phyloP scores from a whole-genome alignment of 345 rosid genomes.

The Aquilaria yunnanensis region DNA sequence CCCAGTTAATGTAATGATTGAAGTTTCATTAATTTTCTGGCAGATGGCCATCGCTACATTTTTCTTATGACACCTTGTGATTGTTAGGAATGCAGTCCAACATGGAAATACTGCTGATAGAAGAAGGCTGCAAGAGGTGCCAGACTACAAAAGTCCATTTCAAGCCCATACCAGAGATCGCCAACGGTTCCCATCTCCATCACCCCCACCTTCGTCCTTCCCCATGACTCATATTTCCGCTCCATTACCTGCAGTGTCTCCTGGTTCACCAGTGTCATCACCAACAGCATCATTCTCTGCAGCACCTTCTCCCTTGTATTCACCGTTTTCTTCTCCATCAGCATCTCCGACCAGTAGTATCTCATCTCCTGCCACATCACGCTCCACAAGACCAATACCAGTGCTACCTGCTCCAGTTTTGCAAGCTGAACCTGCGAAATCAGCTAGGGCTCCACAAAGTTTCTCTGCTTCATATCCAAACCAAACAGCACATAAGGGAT shows the following conservation, averaged over 20 bases:
- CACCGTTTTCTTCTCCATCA: slow-evolving; percentile 29
- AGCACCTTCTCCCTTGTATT: slow-evolving; percentile 23
- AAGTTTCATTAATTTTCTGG: no score
- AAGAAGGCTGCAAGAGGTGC: slow-evolving; percentile 36
- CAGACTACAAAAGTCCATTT: slow-evolving; percentile 10
- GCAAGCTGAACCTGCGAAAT: slow-evolving; percentile 20
- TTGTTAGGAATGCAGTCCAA: slow-evolving; percentile 30
- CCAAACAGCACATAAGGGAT: slow-evolving; percentile 8
- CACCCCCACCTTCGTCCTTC: slow-evolving; percentile 11
- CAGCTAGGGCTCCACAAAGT: slow-evolving; percentile 8
- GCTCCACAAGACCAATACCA: slow-evolving; percentile 17
- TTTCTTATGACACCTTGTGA: slow-evolving; percentile 6
- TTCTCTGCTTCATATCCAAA: slow-evolving; percentile 30
- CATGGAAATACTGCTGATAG: slow-evolving; percentile 22
- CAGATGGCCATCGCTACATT: background rate
- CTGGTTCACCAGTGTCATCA: slow-evolving; percentile 14
- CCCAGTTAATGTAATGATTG: no score
- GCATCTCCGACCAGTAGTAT: slow-evolving; percentile 26
- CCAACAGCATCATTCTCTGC: slow-evolving; percentile 28
- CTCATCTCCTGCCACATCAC: slow-evolving; percentile 27
- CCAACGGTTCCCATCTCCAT: slow-evolving; percentile 13
- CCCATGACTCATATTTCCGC: slow-evolving; percentile 3
- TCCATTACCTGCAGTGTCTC: slow-evolving; percentile 21
- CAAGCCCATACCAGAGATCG: slow-evolving; percentile 6
- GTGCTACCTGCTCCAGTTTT: slow-evolving; percentile 15